phyloP scores from a whole-genome alignment of 2,329 filamentous ascomycete genomes.

The Exophiala aquamarina region DNA sequence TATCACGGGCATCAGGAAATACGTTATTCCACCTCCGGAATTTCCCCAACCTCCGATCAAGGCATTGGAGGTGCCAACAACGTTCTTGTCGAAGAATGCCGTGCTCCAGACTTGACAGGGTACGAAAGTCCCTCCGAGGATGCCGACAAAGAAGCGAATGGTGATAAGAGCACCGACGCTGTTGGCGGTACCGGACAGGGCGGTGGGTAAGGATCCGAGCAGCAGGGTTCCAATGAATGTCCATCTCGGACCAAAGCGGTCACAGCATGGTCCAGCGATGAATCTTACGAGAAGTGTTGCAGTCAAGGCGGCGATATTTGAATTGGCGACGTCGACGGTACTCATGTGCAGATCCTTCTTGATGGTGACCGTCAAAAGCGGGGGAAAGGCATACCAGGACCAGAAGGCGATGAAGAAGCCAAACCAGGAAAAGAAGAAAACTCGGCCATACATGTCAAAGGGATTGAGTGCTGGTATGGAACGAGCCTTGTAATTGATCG shows the following conservation, averaged over 20 bases:
- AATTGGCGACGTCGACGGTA: constrained; percentile 74
- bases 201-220: constrained; percentile 75
- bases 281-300: constrained; percentile 76
- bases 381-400: constrained; percentile 89
- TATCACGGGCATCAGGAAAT: constrained; percentile 90
- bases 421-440: constrained; percentile 87
- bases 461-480: constrained; percentile 78
- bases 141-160: constrained; percentile 46
- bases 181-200: constrained; percentile 74
- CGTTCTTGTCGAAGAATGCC: constrained; percentile 88
- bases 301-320: constrained; percentile 79
- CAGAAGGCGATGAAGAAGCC: constrained; percentile 86
- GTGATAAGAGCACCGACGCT: constrained; percentile 55
- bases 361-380: constrained; percentile 75
- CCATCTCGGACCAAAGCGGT: constrained; percentile 75
- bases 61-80: constrained; percentile 86
- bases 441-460: constrained; percentile 75
- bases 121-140: constrained; percentile 46
- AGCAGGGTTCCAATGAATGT: constrained; percentile 80
- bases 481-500: constrained; percentile 77
- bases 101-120: constrained; percentile 88
- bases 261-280: constrained; percentile 79
- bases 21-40: constrained; percentile 84
- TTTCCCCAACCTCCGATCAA: constrained; percentile 87
- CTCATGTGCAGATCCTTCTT: constrained; percentile 73